Evolutionary conservation across 768 basidiomycete genomes (phyloP), one percentile per base, ranked within the genome.

Genomic region (Xanthoconium stramineum): DNA sequence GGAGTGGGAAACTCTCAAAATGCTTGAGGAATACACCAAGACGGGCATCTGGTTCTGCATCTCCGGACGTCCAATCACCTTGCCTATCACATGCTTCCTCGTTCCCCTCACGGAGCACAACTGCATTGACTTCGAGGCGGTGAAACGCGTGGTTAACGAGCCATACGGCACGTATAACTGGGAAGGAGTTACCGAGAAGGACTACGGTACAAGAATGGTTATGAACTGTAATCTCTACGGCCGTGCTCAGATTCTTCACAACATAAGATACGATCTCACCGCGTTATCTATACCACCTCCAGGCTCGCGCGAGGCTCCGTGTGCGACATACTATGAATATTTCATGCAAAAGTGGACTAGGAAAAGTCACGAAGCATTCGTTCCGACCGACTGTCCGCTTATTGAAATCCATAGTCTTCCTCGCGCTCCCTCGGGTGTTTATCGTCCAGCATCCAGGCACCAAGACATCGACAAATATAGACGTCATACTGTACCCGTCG

Each of bases 1-100:
- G 4, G 81, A 84, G 50, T 69, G 69, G 57, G 68, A 75, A 47
- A 76, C 76, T 49, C 74, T 85, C 17, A 68, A 69, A 36, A 67
- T 80, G 39, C 83, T 94, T 74, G 75, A 83, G n/a, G 77, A 82
- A 37, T 91, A 81, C 68, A 91, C 86, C 48, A 80, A 73, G 61
- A 71, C 74, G 61, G 82, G 82, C 15, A 75, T 89, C 44, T 83
- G 80, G 78, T 81, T 79, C 71, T 81, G 81, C 61, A 78, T 86
- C 67, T 85, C 86, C 8, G 77, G 79, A 3, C 80, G 81, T 51
- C 83, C 82, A 0, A 72, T 87, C 58, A 62, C 70, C 20, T 71
- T 74, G 4, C 77, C 78, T 8, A 73, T 85, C 46, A 81, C 82
- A 53, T 78, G 84, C 56, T 89, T 83, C 67, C 72, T 94, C 37